A percentile compares a stretch with the other conserved stretches of the same genome.
Evolutionary conservation across 257 asterid genomes (phyloP).

Genomic region (Cynanchum wilfordii): DNA sequence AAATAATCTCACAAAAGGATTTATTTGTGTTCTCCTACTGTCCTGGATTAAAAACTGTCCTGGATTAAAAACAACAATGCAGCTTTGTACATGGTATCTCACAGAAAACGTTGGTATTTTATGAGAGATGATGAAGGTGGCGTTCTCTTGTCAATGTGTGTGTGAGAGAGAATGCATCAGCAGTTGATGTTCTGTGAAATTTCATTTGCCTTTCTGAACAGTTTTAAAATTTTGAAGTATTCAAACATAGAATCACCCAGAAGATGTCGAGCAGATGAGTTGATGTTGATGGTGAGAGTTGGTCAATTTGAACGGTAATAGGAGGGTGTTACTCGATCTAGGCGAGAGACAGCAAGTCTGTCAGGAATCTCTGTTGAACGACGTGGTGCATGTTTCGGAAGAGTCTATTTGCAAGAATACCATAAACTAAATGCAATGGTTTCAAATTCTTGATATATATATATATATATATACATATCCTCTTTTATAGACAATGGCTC

Average conservation of each 20-base stretch:
- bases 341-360: neutral
- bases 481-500: too few species aligned
- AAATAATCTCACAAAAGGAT: neutral
- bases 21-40: neutral
- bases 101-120: too few species aligned
- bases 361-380: conserved; percentile 1
- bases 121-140: too few species aligned
- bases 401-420: too few species aligned
- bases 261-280: neutral
- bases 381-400: neutral
- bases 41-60: neutral
- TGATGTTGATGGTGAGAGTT: neutral
- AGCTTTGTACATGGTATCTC: neutral
- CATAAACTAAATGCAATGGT: too few species aligned
- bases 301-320: too few species aligned
- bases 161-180: too few species aligned
- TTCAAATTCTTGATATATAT: neutral
- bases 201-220: neutral
- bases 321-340: neutral
- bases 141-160: too few species aligned
- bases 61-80: neutral
- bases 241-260: too few species aligned
- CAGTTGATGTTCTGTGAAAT: neutral
- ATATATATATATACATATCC: too few species aligned
- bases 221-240: neutral